A percentile compares a stretch with the other conserved stretches of the same genome.
These are phyloP conservation scores for Cordia subcordata DNA, from an alignment of 257 asterid species.

Conservation along the genomic window DNA sequence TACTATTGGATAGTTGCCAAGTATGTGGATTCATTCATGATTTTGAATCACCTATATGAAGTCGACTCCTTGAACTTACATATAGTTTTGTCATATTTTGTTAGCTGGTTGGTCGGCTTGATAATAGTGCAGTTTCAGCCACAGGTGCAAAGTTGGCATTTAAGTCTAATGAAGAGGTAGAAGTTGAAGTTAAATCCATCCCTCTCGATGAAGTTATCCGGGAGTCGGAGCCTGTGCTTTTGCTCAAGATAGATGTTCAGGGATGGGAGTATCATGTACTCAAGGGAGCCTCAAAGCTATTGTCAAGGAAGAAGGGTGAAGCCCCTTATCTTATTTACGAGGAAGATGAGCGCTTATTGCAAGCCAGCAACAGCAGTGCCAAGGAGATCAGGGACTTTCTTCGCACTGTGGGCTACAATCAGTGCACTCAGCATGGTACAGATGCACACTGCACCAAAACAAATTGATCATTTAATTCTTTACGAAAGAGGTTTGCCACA, in stretches of 20 bases:
- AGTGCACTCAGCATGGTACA: constrained; percentile 72
- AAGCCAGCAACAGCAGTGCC: constrained; percentile 91
- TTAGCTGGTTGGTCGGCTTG: constrained; percentile 94
- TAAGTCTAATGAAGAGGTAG: constrained; percentile 87
- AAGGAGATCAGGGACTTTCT: constrained; percentile 76
- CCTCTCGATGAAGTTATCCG: constrained; percentile 70
- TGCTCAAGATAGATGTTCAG: constrained; percentile 93
- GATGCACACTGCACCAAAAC: constrained; percentile 96
- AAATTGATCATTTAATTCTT: constrained; percentile 27
- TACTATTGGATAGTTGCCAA: too few species aligned
- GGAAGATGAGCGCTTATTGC: constrained; percentile 87
- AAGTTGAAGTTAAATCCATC: constrained; percentile 67
- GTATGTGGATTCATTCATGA: too few species aligned
- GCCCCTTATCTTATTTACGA: constrained; percentile 95
- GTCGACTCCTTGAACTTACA: background rate
- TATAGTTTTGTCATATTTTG: constrained; percentile 12
- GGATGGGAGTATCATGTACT: constrained; percentile 99
- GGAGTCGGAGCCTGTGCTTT: constrained; percentile 62
- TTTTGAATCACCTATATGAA: background rate
- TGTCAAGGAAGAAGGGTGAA: constrained; percentile 77
- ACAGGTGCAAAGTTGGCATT: constrained; percentile 92
- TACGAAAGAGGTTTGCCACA: background rate
- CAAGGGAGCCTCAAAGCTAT: constrained; percentile 74
- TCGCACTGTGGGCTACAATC: constrained; percentile 55
- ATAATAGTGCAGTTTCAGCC: constrained; percentile 95